Percentiles rank a stretch among this genome's conserved stretches.
Conservation (phyloP, 371 early-diverging fungal genomes). For the Mucor velutinosus region DNA sequence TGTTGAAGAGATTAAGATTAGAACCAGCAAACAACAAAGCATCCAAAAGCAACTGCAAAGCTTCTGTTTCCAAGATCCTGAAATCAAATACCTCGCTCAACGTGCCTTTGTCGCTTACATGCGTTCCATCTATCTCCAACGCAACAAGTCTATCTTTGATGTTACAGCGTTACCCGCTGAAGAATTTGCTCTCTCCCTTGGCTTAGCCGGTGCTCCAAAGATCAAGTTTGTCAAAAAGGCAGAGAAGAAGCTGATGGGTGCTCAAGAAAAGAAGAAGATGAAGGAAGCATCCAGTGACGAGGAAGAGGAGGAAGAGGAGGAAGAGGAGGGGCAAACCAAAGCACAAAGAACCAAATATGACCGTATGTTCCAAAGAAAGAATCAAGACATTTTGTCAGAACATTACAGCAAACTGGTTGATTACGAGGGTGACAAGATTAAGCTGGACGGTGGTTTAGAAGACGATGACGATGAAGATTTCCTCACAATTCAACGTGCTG, state of each 20-base stretch:
- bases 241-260: constrained; percentile 35
- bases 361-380: constrained; percentile 91
- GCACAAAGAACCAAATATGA: constrained; percentile 79
- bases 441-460: constrained; percentile 28
- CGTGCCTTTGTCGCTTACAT: constrained; percentile 94
- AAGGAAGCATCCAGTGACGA: constrained; percentile 29
- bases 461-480: constrained; percentile 74
- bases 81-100: constrained; percentile 95
- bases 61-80: constrained; percentile 91
- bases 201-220: constrained; percentile 93
- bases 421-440: constrained; percentile 54
- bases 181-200: constrained; percentile 86
- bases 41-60: constrained; percentile 83
- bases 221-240: constrained; percentile 81
- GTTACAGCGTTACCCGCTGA: constrained; percentile 85
- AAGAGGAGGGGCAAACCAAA: constrained; percentile 36
- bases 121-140: constrained; percentile 87
- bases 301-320: constrained; percentile 42
- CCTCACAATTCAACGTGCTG: constrained; percentile 76
- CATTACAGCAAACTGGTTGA: constrained; percentile 87
- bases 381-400: constrained; percentile 86
- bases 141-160: constrained; percentile 87
- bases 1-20: constrained; percentile 83
- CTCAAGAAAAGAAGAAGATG: constrained; percentile 27
- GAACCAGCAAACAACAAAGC: constrained; percentile 73